phyloP scores from a whole-genome alignment of 2,329 filamentous ascomycete species.

The Fusarium virguliforme region DNA sequence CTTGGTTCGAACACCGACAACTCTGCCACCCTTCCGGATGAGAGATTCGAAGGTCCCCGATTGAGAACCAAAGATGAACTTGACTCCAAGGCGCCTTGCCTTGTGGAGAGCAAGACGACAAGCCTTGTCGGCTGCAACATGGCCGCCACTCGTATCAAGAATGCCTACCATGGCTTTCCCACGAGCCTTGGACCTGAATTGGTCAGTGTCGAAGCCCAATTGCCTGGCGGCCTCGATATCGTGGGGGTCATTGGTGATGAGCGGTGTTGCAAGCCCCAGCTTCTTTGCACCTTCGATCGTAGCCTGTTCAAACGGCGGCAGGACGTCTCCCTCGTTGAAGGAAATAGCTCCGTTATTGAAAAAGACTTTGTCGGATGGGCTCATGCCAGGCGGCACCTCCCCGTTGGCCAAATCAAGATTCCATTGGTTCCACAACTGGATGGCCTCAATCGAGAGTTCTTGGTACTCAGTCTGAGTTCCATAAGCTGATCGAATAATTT shows the following conservation, averaged over 20 bases:
- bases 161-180: slow-evolving; percentile 54
- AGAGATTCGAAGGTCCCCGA: slow-evolving; percentile 54
- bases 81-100: slow-evolving; percentile 59
- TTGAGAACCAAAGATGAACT: slow-evolving; percentile 57
- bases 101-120: slow-evolving; percentile 64
- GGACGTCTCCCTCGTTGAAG: slow-evolving; percentile 41
- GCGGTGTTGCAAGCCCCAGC: slow-evolving; percentile 55
- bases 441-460: slow-evolving; percentile 61
- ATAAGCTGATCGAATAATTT: slow-evolving; percentile 59
- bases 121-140: slow-evolving; percentile 63
- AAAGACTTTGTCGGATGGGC: slow-evolving; percentile 56
- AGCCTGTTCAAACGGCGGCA: slow-evolving; percentile 56
- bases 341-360: slow-evolving; percentile 58
- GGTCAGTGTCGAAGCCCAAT: slow-evolving; percentile 56
- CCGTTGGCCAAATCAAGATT: slow-evolving; percentile 58
- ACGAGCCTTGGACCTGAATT: slow-evolving; percentile 52
- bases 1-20: slow-evolving; percentile 58
- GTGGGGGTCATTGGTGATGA: slow-evolving; percentile 51
- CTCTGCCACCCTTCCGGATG: slow-evolving; percentile 40
- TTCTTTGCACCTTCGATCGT: slow-evolving; percentile 57
- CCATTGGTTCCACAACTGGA: slow-evolving; percentile 62
- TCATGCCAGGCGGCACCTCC: slow-evolving; percentile 58
- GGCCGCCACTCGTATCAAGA: slow-evolving; percentile 64
- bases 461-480: slow-evolving; percentile 63
- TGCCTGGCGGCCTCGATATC: slow-evolving; percentile 51